Evolutionary conservation across 345 rosid species (phyloP).

Genomic region (Populus simonii): DNA sequence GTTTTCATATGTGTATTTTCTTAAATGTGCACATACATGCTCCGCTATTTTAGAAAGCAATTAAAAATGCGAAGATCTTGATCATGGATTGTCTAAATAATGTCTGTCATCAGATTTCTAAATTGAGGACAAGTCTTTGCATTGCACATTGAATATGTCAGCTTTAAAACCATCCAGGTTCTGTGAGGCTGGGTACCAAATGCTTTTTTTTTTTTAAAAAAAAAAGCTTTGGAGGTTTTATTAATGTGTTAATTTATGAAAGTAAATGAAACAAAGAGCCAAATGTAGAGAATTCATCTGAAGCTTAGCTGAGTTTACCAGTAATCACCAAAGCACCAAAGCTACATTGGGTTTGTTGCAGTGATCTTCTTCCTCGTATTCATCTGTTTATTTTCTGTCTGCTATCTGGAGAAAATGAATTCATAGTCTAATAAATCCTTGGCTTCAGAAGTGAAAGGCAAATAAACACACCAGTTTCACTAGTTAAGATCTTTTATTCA

Average conservation of each 20-base stretch:
- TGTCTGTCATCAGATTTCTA: background rate
- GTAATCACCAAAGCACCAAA: background rate
- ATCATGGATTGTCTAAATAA: background rate
- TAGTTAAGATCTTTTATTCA: background rate
- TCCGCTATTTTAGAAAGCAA: background rate
- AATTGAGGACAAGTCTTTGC: background rate
- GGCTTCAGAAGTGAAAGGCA: background rate
- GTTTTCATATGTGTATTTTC: background rate
- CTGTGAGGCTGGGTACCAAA: background rate
- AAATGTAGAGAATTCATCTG: background rate
- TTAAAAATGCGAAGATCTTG: background rate
- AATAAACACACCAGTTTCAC: background rate
- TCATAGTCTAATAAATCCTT: background rate
- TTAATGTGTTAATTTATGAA: background rate
- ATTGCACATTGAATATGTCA: background rate
- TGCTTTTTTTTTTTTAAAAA: background rate
- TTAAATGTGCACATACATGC: background rate
- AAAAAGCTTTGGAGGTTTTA: background rate
- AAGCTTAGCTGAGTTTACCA: background rate
- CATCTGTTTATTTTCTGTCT: background rate
- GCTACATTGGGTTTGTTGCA: background rate
- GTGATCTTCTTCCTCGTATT: background rate
- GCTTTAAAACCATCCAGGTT: background rate
- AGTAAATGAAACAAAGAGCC: background rate
- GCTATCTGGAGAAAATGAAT: background rate